Conservation (phyloP, 192 early-diverging fungal genomes). For the Umbelopsis sp. region DNA sequence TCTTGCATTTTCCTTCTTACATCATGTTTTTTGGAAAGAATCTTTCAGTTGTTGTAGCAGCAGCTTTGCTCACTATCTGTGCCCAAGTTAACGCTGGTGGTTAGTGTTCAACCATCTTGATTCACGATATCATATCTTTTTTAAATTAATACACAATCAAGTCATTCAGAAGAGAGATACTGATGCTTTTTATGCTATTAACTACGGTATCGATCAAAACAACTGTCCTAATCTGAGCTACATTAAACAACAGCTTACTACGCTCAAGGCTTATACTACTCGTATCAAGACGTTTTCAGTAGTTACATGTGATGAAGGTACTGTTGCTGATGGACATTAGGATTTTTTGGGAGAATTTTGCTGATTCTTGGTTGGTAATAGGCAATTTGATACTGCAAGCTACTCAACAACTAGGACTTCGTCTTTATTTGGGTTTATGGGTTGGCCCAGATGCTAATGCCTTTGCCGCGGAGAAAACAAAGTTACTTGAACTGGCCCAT, state of each 20-base stretch:
- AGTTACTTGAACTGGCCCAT: slow-evolving; percentile 47
- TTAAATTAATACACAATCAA: not conserved
- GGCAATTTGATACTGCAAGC: slow-evolving; percentile 54
- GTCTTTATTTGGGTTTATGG: slow-evolving; percentile 62
- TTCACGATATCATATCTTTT: too few species aligned
- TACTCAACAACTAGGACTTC: slow-evolving; percentile 48
- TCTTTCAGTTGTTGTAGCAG: not conserved
- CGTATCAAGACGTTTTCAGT: slow-evolving; percentile 53
- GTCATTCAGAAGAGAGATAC: not conserved
- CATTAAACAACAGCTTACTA: slow-evolving; percentile 49
- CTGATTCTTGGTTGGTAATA: too few species aligned
- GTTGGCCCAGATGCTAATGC: slow-evolving; percentile 43
- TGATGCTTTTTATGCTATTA: slow-evolving; percentile 46
- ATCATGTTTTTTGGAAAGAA: not conserved
- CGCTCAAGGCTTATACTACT: slow-evolving; percentile 50
- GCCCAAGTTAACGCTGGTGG: not conserved
- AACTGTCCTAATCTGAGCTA: slow-evolving; percentile 53
- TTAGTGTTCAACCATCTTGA: not conserved
- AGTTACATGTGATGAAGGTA: slow-evolving; percentile 56
- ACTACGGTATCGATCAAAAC: slow-evolving; percentile 56
- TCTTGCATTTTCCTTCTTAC: not conserved
- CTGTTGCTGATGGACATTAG: too few species aligned
- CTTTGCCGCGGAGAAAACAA: slow-evolving; percentile 45
- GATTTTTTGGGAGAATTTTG: too few species aligned
- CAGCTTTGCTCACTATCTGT: not conserved